Base-by-base conservation (phyloP, 2,329 filamentous ascomycete species). In the Leptosphaerulina australis region DNA sequence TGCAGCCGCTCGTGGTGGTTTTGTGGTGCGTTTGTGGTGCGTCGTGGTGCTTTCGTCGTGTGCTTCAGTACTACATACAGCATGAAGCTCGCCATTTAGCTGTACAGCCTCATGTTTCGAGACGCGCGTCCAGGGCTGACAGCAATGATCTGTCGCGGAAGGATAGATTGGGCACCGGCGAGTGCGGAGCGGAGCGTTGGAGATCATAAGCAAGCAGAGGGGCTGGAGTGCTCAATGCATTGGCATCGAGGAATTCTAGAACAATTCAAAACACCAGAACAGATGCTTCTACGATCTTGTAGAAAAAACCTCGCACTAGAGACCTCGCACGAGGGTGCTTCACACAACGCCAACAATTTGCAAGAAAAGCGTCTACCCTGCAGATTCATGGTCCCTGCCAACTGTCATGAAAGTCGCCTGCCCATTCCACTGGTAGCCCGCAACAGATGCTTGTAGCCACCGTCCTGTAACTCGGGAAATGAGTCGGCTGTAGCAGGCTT, bases 401-500 rank as follows among this genome's bases (percentile, higher is more conserved):
- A 25, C 15, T 25, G n/a, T 49, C 29, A 12, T 48, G 25, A n/a
- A 26, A 29, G 37, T 44, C 48, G 2, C 54, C 50, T 21, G 44
- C 30, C 30, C 39, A n/a, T 52, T 4, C 31, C 44, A 28, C 30
- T 46, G n/a, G 55, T 55, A 21, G 47, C 50, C 14, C 31, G 14
- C 41, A 40, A 30, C 21, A 58, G 22, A 21, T 48, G 52, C 38
- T 50, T 38, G 37, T 52, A 55, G 15, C 53, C 55, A 15, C 46
- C 43, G 9, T 38, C 37, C 4, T 50, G 49, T 20, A 57, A 40
- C 37, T 51, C 49, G 24, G 58, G 58, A 22, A 60, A 58, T 2
- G 48, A 53, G 29, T 53, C 35, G 15, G 48, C 28, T 17, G 58
- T 59, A 3, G 76, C 67, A 6, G 75, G 74, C 36, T 67, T 56